Conservation (phyloP, 2,329 filamentous ascomycete species). For the Colletotrichum nymphaeae region DNA sequence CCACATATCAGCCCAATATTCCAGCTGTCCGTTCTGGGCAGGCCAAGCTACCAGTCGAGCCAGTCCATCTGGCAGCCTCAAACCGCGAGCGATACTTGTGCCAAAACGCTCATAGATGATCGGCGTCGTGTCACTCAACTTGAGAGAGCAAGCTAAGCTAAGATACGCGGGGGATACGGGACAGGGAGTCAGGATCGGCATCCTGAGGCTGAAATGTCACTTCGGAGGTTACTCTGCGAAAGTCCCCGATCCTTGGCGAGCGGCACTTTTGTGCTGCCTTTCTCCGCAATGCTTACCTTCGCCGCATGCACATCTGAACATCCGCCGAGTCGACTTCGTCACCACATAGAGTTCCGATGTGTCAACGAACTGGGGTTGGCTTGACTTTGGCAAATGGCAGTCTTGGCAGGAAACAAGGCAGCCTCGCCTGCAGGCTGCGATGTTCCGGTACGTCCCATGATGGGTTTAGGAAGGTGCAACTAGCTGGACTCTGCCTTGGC, state of each 20-base stretch:
- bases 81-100: neutral
- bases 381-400: neutral
- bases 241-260: neutral
- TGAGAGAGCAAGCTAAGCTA: neutral
- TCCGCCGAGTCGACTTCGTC: neutral
- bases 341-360: neutral
- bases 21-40: neutral
- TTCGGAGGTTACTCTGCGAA: neutral
- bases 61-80: neutral
- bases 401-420: neutral
- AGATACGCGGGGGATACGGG: neutral
- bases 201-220: neutral
- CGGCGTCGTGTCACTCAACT: neutral
- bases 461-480: neutral
- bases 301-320: neutral
- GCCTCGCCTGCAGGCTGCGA: neutral
- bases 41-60: neutral
- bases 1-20: neutral
- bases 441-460: neutral
- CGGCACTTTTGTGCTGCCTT: neutral
- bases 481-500: neutral
- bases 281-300: neutral
- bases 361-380: neutral
- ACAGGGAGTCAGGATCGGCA: neutral
- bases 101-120: neutral